Percentiles rank a stretch among this genome's conserved stretches.
Conservation (phyloP, 208 protist species). For the Trypanosoma grayi region DNA sequence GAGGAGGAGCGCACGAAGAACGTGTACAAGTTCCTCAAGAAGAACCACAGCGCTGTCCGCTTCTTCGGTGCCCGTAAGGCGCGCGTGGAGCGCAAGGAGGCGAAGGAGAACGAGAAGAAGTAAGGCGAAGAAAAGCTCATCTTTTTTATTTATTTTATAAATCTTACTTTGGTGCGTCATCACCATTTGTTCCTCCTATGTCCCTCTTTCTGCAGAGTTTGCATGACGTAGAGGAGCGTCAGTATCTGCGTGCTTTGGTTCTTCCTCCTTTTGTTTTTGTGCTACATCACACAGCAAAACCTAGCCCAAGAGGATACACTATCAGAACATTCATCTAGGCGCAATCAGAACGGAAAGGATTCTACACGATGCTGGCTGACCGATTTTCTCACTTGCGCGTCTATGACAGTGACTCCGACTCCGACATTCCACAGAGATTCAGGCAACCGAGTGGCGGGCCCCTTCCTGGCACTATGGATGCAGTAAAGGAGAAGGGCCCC, state of each 20-base stretch:
- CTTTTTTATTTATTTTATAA: too few species aligned
- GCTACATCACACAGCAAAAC: too few species aligned
- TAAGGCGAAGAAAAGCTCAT: slow-evolving; percentile 21
- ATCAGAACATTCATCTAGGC: too few species aligned
- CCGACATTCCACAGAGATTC: slow-evolving; percentile 22
- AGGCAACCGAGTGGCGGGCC: background rate
- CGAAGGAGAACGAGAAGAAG: slow-evolving; percentile 69
- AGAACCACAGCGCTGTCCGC: slow-evolving; percentile 89
- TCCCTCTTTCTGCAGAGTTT: too few species aligned
- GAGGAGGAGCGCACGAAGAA: slow-evolving; percentile 83
- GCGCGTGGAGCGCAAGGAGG: slow-evolving; percentile 75
- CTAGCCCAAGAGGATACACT: too few species aligned
- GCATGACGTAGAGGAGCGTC: too few species aligned
- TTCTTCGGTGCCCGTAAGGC: slow-evolving; percentile 89
- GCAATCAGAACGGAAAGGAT: too few species aligned
- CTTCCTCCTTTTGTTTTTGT: too few species aligned
- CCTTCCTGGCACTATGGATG: background rate
- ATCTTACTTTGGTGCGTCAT: slow-evolving; percentile 4
- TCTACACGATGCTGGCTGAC: background rate
- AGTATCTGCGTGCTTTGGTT: too few species aligned
- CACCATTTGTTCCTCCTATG: slow-evolving; percentile 3
- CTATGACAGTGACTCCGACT: slow-evolving; percentile 62
- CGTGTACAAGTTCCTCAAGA: slow-evolving; percentile 91
- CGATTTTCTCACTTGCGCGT: slow-evolving; percentile 54
- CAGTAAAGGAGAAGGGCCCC: background rate